Conservation (phyloP, 768 basidiomycete genomes). For the Mycena chlorophos region DNA sequence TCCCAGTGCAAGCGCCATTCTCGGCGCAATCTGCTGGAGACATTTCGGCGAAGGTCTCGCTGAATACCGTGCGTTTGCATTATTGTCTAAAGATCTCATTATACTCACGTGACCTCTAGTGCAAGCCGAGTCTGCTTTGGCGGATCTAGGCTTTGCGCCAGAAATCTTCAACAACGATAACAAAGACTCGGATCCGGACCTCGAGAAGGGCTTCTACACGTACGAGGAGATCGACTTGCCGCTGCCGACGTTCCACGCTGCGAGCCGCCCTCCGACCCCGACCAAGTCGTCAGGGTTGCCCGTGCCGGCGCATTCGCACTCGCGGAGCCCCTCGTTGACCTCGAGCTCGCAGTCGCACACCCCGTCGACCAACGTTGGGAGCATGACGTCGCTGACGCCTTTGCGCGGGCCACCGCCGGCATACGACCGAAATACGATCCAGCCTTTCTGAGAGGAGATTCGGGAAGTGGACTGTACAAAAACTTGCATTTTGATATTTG, state of each 20-base stretch:
- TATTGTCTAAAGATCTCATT: neutral
- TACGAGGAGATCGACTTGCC: conserved; percentile 16
- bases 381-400: neutral
- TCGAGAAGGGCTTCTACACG: neutral
- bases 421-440: conserved; percentile 6
- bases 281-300: too few relatives aligned
- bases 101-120: conserved; percentile 31
- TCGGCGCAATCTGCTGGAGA: conserved; percentile 49
- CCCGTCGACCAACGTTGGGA: neutral
- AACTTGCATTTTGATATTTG: too few relatives aligned
- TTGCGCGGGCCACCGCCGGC: conserved; percentile 17
- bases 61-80: conserved; percentile 49
- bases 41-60: conserved; percentile 58
- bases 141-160: conserved; percentile 38
- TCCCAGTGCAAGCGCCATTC: conserved; percentile 39
- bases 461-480: conserved; percentile 3
- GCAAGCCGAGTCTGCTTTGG: conserved; percentile 40
- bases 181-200: conserved; percentile 14
- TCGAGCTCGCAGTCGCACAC: neutral
- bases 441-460: conserved; percentile 8
- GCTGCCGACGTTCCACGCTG: conserved; percentile 13
- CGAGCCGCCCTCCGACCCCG: neutral
- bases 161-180: conserved; percentile 38
- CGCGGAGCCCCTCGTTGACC: too few relatives aligned
- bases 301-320: too few relatives aligned